Percentiles rank a stretch among this genome's conserved stretches.
These are phyloP conservation scores for Penicillium fimorum DNA, from an alignment of 495 filamentous ascomycete genomes.

Conservation along the genomic window DNA sequence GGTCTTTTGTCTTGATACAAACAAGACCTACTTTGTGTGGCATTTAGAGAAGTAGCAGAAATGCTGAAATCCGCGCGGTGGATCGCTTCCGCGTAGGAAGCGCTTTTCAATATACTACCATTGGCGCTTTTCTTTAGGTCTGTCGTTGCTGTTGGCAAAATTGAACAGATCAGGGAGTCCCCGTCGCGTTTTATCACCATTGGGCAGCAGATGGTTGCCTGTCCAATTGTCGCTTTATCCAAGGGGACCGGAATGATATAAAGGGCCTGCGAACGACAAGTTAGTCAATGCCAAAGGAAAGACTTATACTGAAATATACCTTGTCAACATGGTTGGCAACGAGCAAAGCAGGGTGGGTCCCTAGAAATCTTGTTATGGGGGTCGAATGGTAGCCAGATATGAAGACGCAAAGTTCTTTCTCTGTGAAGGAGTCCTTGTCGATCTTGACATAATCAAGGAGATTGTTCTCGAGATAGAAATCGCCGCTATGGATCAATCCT, in stretches of 20 bases:
- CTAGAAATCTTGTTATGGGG: slow-evolving; percentile 19
- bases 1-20: neutral
- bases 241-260: slow-evolving; percentile 29
- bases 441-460: slow-evolving; percentile 23
- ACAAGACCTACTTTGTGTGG: neutral
- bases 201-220: slow-evolving; percentile 29
- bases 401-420: slow-evolving; percentile 24
- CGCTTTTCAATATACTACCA: neutral
- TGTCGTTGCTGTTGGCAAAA: slow-evolving; percentile 24
- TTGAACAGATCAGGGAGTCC: slow-evolving; percentile 25
- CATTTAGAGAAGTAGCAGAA: neutral
- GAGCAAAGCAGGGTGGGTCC: slow-evolving; percentile 24
- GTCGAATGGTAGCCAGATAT: slow-evolving; percentile 24
- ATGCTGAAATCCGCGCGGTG: slow-evolving; percentile 1
- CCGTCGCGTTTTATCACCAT: slow-evolving; percentile 27
- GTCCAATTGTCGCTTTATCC: slow-evolving; percentile 28
- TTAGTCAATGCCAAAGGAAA: neutral
- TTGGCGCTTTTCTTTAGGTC: slow-evolving; percentile 6
- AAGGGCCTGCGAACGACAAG: slow-evolving; percentile 14
- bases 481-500: slow-evolving; percentile 9
- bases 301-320: slow-evolving; percentile 10
- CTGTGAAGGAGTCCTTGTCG: slow-evolving; percentile 8
- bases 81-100: slow-evolving; percentile 7
- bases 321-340: slow-evolving; percentile 29
- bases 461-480: neutral